Conservation (phyloP, 257 asterid genomes). For the Solanum rostratum region DNA sequence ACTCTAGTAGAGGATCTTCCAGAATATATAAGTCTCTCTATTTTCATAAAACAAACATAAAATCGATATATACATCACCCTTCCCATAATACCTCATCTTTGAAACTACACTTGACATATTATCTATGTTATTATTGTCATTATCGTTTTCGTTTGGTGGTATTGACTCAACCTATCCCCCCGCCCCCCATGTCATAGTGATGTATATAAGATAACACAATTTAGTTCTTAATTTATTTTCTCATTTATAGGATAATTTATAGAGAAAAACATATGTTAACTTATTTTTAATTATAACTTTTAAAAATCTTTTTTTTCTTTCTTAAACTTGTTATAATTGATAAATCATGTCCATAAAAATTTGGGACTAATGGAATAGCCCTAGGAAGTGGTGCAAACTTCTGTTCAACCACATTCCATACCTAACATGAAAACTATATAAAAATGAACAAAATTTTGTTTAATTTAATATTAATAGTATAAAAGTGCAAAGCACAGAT, state of each 20-base stretch:
- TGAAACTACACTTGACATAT: no score
- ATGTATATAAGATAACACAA: neutral
- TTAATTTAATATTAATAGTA: neutral
- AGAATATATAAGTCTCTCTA: no score
- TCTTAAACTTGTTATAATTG: no score
- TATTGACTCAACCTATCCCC: neutral
- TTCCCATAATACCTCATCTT: no score
- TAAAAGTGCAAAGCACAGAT: neutral
- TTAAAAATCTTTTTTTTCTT: neutral
- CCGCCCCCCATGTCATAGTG: neutral
- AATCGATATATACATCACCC: no score
- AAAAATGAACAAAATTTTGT: neutral
- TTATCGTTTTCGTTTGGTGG: neutral
- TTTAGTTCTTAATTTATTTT: neutral
- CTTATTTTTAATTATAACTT: no score
- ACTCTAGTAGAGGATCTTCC: no score
- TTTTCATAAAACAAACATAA: no score
- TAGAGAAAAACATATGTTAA: no score
- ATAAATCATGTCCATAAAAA: neutral
- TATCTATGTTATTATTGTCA: no score
- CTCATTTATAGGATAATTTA: neutral
- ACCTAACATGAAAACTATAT: slow-evolving; percentile 4
- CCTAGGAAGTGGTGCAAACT: slow-evolving; percentile 22
- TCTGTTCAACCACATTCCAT: slow-evolving; percentile 35
- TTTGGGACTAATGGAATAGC: neutral